Conservation (phyloP, 2,329 filamentous ascomycete species). For the Nigrospora sphaerica region DNA sequence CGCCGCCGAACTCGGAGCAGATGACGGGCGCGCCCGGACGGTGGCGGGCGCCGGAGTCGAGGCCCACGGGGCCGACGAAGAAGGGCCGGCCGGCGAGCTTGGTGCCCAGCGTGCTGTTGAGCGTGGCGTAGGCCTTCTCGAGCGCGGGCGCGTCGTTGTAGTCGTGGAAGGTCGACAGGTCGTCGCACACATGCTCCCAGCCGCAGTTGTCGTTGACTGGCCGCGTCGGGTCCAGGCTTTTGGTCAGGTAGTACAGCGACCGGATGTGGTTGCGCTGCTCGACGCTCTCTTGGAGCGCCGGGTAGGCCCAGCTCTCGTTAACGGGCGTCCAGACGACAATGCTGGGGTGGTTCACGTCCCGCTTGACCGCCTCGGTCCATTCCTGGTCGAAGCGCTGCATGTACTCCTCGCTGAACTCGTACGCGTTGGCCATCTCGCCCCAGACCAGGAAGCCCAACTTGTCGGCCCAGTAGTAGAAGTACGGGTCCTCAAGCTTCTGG, state of each 20-base stretch:
- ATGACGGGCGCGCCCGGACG: conserved; percentile 50
- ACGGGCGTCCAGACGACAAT: conserved; percentile 61
- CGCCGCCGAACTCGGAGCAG: conserved; percentile 61
- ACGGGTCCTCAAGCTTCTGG: conserved; percentile 56
- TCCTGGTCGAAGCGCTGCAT: conserved; percentile 55
- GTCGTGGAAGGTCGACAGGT: conserved; percentile 63
- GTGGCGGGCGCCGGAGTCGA: conserved; percentile 44
- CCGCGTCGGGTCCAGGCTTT: conserved; percentile 55
- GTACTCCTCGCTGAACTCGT: conserved; percentile 53
- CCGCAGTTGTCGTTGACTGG: conserved; percentile 67
- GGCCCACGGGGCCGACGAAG: conserved; percentile 41
- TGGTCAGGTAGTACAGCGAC: conserved; percentile 57
- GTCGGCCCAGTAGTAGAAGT: conserved; percentile 56
- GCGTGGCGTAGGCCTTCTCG: conserved; percentile 42
- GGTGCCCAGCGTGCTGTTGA: conserved; percentile 45
- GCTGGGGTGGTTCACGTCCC: conserved; percentile 60
- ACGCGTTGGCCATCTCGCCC: conserved; percentile 60
- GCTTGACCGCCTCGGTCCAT: conserved; percentile 54
- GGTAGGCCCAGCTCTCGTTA: conserved; percentile 59
- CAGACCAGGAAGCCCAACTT: conserved; percentile 54
- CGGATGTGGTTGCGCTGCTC: conserved; percentile 59
- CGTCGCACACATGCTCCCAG: conserved; percentile 61
- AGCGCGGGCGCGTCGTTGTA: conserved; percentile 54
- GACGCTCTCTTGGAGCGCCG: conserved; percentile 44
- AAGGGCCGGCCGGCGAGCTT: conserved; percentile 44